phyloP scores from a whole-genome alignment of 768 basidiomycete genomes.

The Lactarius sp. region DNA sequence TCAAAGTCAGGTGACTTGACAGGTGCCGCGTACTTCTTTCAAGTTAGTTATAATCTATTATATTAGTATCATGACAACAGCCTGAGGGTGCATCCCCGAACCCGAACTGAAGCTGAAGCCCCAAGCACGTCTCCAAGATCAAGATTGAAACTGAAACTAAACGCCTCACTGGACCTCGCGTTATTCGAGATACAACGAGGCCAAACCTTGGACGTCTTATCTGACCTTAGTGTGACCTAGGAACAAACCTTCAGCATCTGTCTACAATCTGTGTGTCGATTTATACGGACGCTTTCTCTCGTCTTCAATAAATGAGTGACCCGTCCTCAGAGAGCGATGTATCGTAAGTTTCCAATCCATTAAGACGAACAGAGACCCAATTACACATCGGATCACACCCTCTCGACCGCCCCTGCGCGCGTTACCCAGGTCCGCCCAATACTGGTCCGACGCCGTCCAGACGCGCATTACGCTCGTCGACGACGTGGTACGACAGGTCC shows the following conservation, averaged over 20 bases:
- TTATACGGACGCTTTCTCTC: neutral
- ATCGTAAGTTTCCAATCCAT: slow-evolving; percentile 9
- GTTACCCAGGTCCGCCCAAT: slow-evolving; percentile 13
- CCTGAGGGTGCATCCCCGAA: too few relatives aligned
- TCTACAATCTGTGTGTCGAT: neutral
- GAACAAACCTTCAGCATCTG: neutral
- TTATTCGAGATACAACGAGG: neutral
- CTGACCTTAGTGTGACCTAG: neutral
- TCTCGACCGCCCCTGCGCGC: neutral
- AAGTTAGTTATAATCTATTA: too few relatives aligned
- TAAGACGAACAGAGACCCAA: neutral
- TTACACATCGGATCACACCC: neutral
- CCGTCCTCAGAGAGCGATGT: neutral
- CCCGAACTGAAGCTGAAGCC: too few relatives aligned
- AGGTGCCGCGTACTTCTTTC: too few relatives aligned
- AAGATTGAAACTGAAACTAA: neutral
- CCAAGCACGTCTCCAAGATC: neutral
- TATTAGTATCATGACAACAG: too few relatives aligned
- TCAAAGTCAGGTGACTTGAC: too few relatives aligned
- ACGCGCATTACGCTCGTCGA: slow-evolving; percentile 15
- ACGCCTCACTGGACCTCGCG: too few relatives aligned
- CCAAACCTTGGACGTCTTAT: neutral
- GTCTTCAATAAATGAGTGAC: slow-evolving; percentile 4
- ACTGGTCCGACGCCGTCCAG: slow-evolving; percentile 18
- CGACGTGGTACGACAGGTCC: slow-evolving; percentile 12